Evolutionary conservation across 2,329 filamentous ascomycete species (phyloP), one percentile per base, ranked within the genome.

Genomic region (Neofusicoccum parvum): DNA sequence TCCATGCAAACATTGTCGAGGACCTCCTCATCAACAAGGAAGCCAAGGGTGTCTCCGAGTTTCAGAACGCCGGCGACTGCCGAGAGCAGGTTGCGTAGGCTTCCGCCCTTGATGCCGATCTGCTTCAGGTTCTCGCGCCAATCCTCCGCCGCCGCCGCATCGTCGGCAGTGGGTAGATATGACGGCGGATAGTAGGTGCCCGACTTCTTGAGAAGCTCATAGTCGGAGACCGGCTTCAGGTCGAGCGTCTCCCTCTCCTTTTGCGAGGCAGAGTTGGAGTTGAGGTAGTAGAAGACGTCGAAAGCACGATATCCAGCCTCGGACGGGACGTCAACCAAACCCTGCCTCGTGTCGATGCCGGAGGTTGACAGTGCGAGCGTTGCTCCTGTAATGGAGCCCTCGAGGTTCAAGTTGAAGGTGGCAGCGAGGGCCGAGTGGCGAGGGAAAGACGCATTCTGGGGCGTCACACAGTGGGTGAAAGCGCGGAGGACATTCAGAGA

Each of bases 281-380:
- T 85, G 0, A 99, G 87, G 73, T 97, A 98, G 80, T 99, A 98
- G 75, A 99, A 98, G 58, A 96, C 95, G 74, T 99, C 94, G 71
- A 99, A 99, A 3, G 94, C 95, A 68, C 95, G 89, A 78, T 92
- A 92, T 12, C 95, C 95, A 6, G 88, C 74, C 74, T 97, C 88
- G 0, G 88, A 79, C 0, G 95, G 92, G 15, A 99, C 87, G 65
- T 91, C 88, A 15, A 97, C 82, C 11, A 99, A 83, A 48, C 94
- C 95, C 68, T 88, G 88, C 20, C 84, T 80, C 0, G 93, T 95
- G 75, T 99, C 92, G 67, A 99, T 91, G 17, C 95, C 95, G 3
- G 92, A 91, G 45, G 92, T 90, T 0, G 94, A 94, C 7, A 99
- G 81, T 32, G 92, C 88, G 59, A 98, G 78, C 2, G 88, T 86